Base-by-base conservation (phyloP, 148 eudicot species). In the Chenopodium formosanum region DNA sequence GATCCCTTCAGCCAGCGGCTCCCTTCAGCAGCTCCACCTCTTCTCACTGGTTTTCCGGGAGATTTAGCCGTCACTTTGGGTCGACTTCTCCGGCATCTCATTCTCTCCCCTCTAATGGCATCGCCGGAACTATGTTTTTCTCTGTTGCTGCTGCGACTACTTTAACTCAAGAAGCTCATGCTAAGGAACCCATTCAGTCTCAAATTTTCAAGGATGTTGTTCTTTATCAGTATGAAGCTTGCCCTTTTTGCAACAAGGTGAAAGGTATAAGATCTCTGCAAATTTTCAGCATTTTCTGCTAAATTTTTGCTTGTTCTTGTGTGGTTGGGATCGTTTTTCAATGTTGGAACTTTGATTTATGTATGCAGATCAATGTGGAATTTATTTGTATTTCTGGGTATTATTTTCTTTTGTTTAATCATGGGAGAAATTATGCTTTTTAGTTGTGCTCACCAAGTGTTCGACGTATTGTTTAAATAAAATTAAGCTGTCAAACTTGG, bases 191-290 rank as follows among this genome's bases (percentile, higher is more conserved):
- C 27, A 76, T 76, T 74, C 85, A 23, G 16, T 8, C 85, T 16
- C 73, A 79, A 23, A 34, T 53, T 25, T 87, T 88, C 72, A 89
- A 90, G 0, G 98, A 96, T 7, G 95, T 96, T 29, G 97, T 92
- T 46, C 90, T 96, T 7, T 95, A 96, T 80, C 99, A 96, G 88
- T 96, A 94, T 78, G 94, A 96, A 86, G 99, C 97, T 79, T 96
- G 99, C 83, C 99, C 99, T 68, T 96, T 96, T 80, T 96, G 99
- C 77, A 96, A 96, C 87, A 96, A 96, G 82, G 94, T 96, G 72
- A 96, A 91, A 91, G 98, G 99, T 96, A 68, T 50, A 0, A 50
- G 11, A 40, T 40, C 5, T 40, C 44, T 40, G 44, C 8, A 40
- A 40, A 0, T 40, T 40, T 40, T 40, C 44, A 40, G 44, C 44